Evolutionary conservation across 1,284 basidiomycete genomes (phyloP).

Genomic region (Boletellus deceptivus): DNA sequence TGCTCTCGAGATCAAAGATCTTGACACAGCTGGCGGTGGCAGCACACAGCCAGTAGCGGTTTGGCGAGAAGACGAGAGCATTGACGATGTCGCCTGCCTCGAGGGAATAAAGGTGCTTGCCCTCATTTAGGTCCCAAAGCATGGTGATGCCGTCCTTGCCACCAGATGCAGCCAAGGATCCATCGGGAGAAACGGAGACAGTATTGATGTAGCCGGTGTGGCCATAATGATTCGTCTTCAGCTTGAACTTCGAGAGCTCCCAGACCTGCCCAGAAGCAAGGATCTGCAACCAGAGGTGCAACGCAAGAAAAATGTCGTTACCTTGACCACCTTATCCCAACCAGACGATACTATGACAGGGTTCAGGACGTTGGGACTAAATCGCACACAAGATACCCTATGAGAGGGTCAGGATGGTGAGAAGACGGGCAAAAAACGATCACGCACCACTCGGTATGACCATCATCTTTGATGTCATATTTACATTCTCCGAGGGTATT

Average conservation of each 20-base stretch:
- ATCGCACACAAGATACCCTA: constrained; percentile 99
- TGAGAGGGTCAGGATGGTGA: constrained; percentile 2
- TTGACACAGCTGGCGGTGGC: constrained; percentile 98
- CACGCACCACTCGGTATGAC: constrained; percentile 89
- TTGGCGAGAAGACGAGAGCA: constrained; percentile 98
- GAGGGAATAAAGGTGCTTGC: constrained; percentile 99
- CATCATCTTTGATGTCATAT: constrained; percentile 99
- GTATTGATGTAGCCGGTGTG: constrained; percentile 99
- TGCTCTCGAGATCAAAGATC: constrained; percentile 98
- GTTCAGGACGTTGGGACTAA: constrained; percentile 98
- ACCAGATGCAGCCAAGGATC: constrained; percentile 97
- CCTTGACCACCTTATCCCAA: constrained; percentile 99
- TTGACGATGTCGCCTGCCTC: constrained; percentile 99
- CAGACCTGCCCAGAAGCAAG: constrained; percentile 71
- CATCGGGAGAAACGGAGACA: constrained; percentile 97
- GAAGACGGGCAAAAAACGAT: background rate
- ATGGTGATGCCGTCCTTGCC: constrained; percentile 99
- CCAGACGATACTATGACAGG: constrained; percentile 99
- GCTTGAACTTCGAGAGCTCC: constrained; percentile 99
- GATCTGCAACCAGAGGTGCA: constrained; percentile 38
- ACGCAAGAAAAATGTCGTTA: constrained; percentile 62
- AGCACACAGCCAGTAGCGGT: constrained; percentile 99
- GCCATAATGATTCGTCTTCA: constrained; percentile 99
- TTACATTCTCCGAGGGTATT: constrained; percentile 99
- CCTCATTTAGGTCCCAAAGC: constrained; percentile 99